phyloP scores from a whole-genome alignment of 306 rosid species.

The Coriaria nepalensis region DNA sequence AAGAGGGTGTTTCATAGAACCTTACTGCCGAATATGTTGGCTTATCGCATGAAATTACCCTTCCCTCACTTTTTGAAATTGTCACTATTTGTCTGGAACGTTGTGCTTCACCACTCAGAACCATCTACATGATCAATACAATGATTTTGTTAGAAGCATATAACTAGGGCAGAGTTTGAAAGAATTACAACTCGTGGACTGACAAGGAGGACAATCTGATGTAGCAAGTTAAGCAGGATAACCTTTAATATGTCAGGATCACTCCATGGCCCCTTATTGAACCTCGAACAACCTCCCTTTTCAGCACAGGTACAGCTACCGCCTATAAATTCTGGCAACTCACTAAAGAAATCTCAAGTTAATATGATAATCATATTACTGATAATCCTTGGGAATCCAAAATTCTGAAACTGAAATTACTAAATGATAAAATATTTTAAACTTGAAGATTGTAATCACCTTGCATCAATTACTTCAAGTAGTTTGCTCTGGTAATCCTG shows the following conservation, averaged over 20 bases:
- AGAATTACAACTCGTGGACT: background rate
- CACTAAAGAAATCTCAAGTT: constrained; percentile 35
- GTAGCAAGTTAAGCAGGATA: constrained; percentile 8
- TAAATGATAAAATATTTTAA: no score
- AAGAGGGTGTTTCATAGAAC: no score
- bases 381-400: constrained; percentile 3
- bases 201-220: background rate
- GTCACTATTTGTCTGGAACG: constrained; percentile 62
- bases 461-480: constrained; percentile 56
- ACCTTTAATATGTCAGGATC: constrained; percentile 76
- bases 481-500: constrained; percentile 62
- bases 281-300: constrained; percentile 72
- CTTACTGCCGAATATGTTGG: constrained; percentile 19
- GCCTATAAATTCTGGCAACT: constrained; percentile 81
- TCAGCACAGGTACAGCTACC: constrained; percentile 70
- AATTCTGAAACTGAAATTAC: background rate
- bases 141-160: constrained; percentile 14
- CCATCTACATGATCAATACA: constrained; percentile 34
- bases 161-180: constrained; percentile 1
- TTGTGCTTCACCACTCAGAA: constrained; percentile 61
- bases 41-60: constrained; percentile 45
- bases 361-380: constrained; percentile 9
- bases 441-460: constrained; percentile 25
- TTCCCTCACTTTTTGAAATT: constrained; percentile 42
- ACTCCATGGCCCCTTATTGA: constrained; percentile 92